These are phyloP conservation scores for Neurospora intermedia DNA, from an alignment of 495 filamentous ascomycete genomes.

Conservation along the genomic window DNA sequence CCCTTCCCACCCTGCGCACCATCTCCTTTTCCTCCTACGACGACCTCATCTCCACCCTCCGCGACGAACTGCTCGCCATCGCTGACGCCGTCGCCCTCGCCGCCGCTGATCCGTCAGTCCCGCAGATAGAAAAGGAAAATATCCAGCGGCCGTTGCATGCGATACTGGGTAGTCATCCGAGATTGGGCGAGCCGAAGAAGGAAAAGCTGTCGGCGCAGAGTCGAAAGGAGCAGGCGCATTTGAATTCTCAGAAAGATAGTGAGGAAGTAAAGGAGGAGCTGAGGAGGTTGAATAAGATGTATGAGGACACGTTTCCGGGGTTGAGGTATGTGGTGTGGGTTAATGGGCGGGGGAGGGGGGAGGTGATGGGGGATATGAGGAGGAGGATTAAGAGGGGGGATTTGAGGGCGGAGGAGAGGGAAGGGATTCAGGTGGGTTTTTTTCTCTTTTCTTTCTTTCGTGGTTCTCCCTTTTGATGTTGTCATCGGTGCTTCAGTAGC, in stretches of 20 bases:
- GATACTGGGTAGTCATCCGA: slow-evolving; percentile 80
- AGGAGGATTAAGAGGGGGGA: slow-evolving; percentile 61
- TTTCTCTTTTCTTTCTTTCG: no score
- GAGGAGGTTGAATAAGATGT: slow-evolving; percentile 60
- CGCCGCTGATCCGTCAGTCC: not conserved
- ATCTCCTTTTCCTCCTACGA: slow-evolving; percentile 41
- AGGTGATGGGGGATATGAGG: slow-evolving; percentile 81
- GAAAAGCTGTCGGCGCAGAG: slow-evolving; percentile 54
- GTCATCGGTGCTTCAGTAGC: no score
- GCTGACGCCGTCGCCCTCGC: slow-evolving; percentile 23
- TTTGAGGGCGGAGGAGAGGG: slow-evolving; percentile 54
- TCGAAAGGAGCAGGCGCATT: slow-evolving; percentile 65
- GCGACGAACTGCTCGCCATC: slow-evolving; percentile 49
- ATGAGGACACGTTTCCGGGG: slow-evolving; percentile 74
- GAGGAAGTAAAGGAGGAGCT: slow-evolving; percentile 46
- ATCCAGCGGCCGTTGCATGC: slow-evolving; percentile 28
- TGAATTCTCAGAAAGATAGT: slow-evolving; percentile 29
- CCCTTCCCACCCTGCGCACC: slow-evolving; percentile 53
- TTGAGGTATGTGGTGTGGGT: slow-evolving; percentile 90
- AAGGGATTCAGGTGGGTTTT: slow-evolving; percentile 60
- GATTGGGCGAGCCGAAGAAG: slow-evolving; percentile 67
- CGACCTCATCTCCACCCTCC: slow-evolving; percentile 17
- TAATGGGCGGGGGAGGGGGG: slow-evolving; percentile 60
- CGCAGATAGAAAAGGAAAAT: not conserved
- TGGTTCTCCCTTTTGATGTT: no score